Conservation (phyloP, 169 alveolate species). For the Plasmodium malariae region DNA sequence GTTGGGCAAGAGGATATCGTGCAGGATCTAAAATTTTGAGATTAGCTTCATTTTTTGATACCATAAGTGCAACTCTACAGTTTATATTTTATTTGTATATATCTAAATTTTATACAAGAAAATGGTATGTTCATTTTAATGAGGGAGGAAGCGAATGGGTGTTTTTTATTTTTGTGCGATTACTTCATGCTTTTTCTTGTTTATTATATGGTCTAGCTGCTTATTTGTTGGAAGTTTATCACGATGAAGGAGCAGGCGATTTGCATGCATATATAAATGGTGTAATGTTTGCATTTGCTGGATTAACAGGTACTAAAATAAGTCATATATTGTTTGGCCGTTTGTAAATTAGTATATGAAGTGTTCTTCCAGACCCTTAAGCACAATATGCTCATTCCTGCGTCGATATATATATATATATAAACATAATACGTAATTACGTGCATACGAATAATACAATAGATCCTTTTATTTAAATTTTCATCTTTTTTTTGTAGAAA, state of each 20-base stretch:
- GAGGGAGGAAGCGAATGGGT: constrained; percentile 94
- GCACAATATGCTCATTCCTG: too few relatives aligned
- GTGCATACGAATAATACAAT: too few relatives aligned
- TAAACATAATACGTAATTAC: neutral
- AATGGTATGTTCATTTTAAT: constrained; percentile 91
- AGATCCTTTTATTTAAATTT: neutral
- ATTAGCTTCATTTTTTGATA: constrained; percentile 92
- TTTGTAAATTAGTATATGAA: neutral
- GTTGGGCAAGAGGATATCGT: constrained; percentile 96
- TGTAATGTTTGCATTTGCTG: constrained; percentile 87
- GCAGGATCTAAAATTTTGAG: constrained; percentile 93
- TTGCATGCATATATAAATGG: constrained; percentile 94
- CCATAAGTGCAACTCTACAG: constrained; percentile 92
- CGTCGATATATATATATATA: neutral
- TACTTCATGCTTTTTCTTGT: constrained; percentile 91
- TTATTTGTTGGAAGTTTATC: constrained; percentile 92
- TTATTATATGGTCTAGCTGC: constrained; percentile 91
- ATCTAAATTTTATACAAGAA: constrained; percentile 90
- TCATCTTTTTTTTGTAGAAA: constrained; percentile 76
- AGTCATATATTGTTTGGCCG: too few relatives aligned
- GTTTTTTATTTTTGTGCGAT: constrained; percentile 91
- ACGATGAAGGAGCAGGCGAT: constrained; percentile 95
- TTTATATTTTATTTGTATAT: constrained; percentile 91
- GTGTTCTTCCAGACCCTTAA: neutral
- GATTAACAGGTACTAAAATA: constrained; percentile 84